phyloP scores from a whole-genome alignment of 2,329 filamentous ascomycete genomes.

The Trichoderma sp. region DNA sequence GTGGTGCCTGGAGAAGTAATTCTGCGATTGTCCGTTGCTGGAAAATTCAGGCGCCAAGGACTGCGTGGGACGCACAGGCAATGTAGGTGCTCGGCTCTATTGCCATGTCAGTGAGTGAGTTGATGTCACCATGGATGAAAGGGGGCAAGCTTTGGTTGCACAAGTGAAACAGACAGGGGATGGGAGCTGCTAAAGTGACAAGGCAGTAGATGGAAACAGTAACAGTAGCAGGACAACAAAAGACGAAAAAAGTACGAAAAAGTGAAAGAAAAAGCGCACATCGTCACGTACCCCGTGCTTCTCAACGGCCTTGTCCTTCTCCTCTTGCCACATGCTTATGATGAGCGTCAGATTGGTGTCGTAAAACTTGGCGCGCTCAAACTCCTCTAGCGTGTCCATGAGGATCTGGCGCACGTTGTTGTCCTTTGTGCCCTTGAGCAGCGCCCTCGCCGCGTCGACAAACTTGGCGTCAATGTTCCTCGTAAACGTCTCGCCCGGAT shows the following conservation, averaged over 20 bases:
- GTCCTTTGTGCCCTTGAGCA: conserved; percentile 72
- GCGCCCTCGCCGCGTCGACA: conserved; percentile 70
- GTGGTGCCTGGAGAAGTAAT: conserved; percentile 59
- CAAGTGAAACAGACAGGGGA: not conserved
- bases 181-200: not conserved
- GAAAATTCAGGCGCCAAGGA: conserved; percentile 24
- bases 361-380: conserved; percentile 69
- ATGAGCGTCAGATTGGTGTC: conserved; percentile 74
- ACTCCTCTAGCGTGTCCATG: conserved; percentile 79
- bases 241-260: no score
- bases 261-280: not conserved
- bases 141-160: not conserved
- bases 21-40: conserved; percentile 48
- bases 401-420: conserved; percentile 80
- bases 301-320: conserved; percentile 68
- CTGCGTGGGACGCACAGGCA: conserved; percentile 27
- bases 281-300: conserved; percentile 51
- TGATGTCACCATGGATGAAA: not conserved
- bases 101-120: not conserved
- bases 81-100: conserved; percentile 30
- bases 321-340: conserved; percentile 85
- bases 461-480: conserved; percentile 86
- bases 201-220: not conserved
- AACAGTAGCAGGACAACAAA: not conserved
- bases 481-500: conserved; percentile 90